Conservation (phyloP, 768 basidiomycete genomes). For the Trichaptum fuscoviolaceum region DNA sequence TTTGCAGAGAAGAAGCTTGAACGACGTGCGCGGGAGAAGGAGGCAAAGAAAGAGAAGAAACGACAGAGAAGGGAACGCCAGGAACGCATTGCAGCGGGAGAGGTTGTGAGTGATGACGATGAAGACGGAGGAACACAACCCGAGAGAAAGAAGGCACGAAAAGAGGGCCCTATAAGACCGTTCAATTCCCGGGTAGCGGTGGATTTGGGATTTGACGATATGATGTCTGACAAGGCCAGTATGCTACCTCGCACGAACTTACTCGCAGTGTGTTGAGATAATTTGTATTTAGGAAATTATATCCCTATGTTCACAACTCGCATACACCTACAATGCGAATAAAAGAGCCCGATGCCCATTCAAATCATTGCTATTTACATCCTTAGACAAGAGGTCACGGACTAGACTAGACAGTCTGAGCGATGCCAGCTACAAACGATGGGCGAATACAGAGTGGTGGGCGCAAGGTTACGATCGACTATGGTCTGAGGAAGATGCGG, state of each 20-base stretch:
- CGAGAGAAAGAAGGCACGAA: constrained; percentile 32
- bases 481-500: constrained; percentile 38
- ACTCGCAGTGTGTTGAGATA: background rate
- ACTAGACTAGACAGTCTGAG: constrained; percentile 58
- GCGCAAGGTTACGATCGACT: constrained; percentile 63
- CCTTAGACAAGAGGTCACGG: constrained; percentile 66
- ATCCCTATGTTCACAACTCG: constrained; percentile 85
- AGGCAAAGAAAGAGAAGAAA: constrained; percentile 71
- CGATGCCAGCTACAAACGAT: constrained; percentile 68
- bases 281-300: constrained; percentile 65
- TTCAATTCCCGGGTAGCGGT: constrained; percentile 64
- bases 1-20: constrained; percentile 62
- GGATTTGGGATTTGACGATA: constrained; percentile 88
- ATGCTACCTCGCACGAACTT: background rate
- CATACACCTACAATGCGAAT: constrained; percentile 89
- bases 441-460: constrained; percentile 85
- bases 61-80: constrained; percentile 49
- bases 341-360: constrained; percentile 69
- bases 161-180: constrained; percentile 21
- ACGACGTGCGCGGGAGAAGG: constrained; percentile 72
- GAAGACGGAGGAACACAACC: constrained; percentile 28
- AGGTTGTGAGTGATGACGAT: constrained; percentile 44
- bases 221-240: constrained; percentile 89
- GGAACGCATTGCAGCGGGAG: constrained; percentile 60
- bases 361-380: constrained; percentile 68